A percentile compares a stretch with the other conserved stretches of the same genome.
Evolutionary conservation across 352 stramenopile genomes (phyloP).

Genomic region (Phytopythium kandeliae): DNA sequence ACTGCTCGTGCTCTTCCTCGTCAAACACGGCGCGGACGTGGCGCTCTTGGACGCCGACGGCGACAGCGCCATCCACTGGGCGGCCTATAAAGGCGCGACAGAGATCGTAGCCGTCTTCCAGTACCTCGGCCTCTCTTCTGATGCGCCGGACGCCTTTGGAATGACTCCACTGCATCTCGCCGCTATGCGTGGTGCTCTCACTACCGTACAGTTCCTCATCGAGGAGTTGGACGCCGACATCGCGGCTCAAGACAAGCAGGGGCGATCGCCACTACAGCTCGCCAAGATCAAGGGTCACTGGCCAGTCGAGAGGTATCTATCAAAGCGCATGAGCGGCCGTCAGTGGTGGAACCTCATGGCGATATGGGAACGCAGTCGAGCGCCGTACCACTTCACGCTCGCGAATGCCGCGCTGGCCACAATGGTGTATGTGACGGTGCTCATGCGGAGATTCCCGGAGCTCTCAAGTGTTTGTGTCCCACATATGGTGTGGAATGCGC

Average conservation of each 20-base stretch:
- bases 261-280: conserved; percentile 54
- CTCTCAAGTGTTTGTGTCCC: conserved; percentile 47
- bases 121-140: conserved; percentile 62
- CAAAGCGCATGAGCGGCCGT: conserved; percentile 14
- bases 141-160: conserved; percentile 60
- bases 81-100: conserved; percentile 78
- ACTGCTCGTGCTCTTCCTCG: conserved; percentile 69
- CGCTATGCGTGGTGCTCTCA: conserved; percentile 64
- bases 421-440: conserved; percentile 38
- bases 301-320: conserved; percentile 52
- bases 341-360: conserved; percentile 61
- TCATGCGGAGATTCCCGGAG: conserved; percentile 57
- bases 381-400: conserved; percentile 67
- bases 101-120: conserved; percentile 83
- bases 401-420: conserved; percentile 36
- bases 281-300: conserved; percentile 49
- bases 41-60: conserved; percentile 54
- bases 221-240: conserved; percentile 72
- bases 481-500: conserved; percentile 49
- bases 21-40: conserved; percentile 66
- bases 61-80: conserved; percentile 83
- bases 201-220: conserved; percentile 72
- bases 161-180: conserved; percentile 83
- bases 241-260: conserved; percentile 36
- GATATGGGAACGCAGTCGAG: conserved; percentile 42